A percentile compares a stretch with the other conserved stretches of the same genome.
Conservation (phyloP, 495 filamentous ascomycete species). For the Neohortaea acidophila region DNA sequence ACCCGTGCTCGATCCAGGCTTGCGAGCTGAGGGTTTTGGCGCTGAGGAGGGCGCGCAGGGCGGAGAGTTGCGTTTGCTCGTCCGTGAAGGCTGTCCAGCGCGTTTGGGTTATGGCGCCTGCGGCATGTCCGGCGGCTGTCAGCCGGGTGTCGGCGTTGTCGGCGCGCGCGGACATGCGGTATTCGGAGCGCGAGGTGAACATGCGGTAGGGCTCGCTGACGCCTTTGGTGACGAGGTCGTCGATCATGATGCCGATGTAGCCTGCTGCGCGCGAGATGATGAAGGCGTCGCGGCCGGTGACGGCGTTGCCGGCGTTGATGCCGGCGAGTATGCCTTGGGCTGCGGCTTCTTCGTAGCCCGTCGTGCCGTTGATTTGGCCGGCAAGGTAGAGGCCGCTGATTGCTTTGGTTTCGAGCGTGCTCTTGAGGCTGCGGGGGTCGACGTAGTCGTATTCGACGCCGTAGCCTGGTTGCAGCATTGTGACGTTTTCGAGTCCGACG, state of each 20-base stretch:
- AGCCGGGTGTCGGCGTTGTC: constrained; percentile 89
- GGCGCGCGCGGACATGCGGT: constrained; percentile 74
- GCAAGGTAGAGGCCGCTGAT: constrained; percentile 84
- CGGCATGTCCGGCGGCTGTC: constrained; percentile 58
- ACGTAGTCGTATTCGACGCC: constrained; percentile 99
- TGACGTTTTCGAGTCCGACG: constrained; percentile 70
- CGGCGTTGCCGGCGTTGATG: constrained; percentile 74
- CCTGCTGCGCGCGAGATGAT: constrained; percentile 69
- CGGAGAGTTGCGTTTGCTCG: constrained; percentile 45
- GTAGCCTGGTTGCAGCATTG: constrained; percentile 92
- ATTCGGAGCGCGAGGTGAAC: constrained; percentile 95
- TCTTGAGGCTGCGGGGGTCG: constrained; percentile 72
- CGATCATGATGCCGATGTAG: constrained; percentile 98
- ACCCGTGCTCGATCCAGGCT: constrained; percentile 54
- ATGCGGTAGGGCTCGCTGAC: constrained; percentile 95
- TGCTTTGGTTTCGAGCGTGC: constrained; percentile 83
- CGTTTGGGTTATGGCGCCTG: constrained; percentile 61
- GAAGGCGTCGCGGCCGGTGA: constrained; percentile 47
- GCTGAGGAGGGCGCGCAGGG: constrained; percentile 45
- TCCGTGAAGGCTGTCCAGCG: constrained; percentile 59
- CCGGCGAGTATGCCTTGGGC: constrained; percentile 88
- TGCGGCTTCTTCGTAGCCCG: constrained; percentile 93
- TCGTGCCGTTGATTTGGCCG: constrained; percentile 96
- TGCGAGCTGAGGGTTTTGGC: constrained; percentile 37
- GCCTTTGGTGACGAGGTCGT: constrained; percentile 93